These are phyloP conservation scores for Priceomyces melissophilus DNA, from an alignment of 805 yeast genomes.

Conservation along the genomic window DNA sequence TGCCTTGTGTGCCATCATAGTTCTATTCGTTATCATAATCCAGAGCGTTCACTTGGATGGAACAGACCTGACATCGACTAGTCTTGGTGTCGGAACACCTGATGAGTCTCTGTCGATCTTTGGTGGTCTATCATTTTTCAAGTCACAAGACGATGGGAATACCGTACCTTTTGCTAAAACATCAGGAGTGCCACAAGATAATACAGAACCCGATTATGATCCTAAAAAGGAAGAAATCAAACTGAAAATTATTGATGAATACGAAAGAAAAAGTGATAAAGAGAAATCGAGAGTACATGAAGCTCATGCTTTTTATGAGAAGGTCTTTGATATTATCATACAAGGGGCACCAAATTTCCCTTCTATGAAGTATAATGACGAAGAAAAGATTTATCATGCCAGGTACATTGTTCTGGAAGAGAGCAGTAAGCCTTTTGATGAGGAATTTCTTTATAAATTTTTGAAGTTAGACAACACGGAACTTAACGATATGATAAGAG, in stretches of 20 bases:
- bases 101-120: too few species aligned
- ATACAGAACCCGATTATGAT: too few species aligned
- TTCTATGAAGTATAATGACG: constrained; percentile 42
- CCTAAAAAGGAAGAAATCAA: neutral
- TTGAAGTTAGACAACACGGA: constrained; percentile 45
- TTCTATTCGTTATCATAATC: neutral
- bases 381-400: constrained; percentile 52
- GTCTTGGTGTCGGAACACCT: too few species aligned
- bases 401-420: constrained; percentile 38
- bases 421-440: constrained; percentile 41
- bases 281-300: constrained; percentile 13
- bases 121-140: too few species aligned
- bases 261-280: constrained; percentile 8
- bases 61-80: too few species aligned
- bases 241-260: neutral
- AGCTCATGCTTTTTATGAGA: constrained; percentile 42
- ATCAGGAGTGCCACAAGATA: too few species aligned
- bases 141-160: too few species aligned
- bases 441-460: constrained; percentile 48
- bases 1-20: neutral
- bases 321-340: constrained; percentile 39
- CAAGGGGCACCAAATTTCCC: constrained; percentile 45
- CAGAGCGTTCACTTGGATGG: neutral
- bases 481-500: constrained; percentile 38
- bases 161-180: too few species aligned